Base-by-base conservation (phyloP, 2,329 filamentous ascomycete genomes). In the Talaromyces sp. region DNA sequence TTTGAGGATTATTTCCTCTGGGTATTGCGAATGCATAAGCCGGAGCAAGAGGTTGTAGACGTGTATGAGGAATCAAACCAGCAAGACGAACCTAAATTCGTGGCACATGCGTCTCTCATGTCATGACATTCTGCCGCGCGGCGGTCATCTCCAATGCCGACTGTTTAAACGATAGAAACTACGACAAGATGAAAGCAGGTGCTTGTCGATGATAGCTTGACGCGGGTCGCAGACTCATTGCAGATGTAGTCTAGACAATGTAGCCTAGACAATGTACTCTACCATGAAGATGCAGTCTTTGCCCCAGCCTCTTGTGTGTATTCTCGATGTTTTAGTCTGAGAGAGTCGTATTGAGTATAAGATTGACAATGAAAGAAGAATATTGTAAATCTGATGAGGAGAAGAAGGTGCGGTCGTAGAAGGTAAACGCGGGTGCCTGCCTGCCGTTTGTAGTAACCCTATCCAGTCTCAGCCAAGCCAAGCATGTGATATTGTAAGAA, bases 1-100 rank as follows among this genome's bases (percentile, higher is more conserved):
- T 35, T 90, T 16, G 89, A 91, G 73, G 89, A 91, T 70, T 90
- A 87, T 72, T 89, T 90, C 72, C 76, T 90, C 41, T 86, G 83
- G 80, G 70, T 82, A 14, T 72, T 90, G 47, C 81, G 87, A 62
- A 86, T 90, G 37, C 86, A 90, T 72, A 91, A 90, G 78, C 88
- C 88, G 1, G 76, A 78, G 43, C 73, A 73, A 14, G 58, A 61
- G 14, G 60, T 66, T 31, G 60, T 66, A 37, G 66, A 66, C 10
- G 56, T 66, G 5, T 52, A 67, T 19, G 66, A 70, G 69, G 67
- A 69, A 57, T 67, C 68, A 16, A 69, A 71, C 47, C 72, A 19
- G 71, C 50, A 66, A 68, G 45, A 64, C 11, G 57, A 65, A 37
- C 1, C 31, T 14, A 54, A 54, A 31, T 7, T 54, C 14, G 57